These are phyloP conservation scores for Poteriospumella lacustris DNA, from an alignment of 108 stramenopile species.

Conservation along the genomic window DNA sequence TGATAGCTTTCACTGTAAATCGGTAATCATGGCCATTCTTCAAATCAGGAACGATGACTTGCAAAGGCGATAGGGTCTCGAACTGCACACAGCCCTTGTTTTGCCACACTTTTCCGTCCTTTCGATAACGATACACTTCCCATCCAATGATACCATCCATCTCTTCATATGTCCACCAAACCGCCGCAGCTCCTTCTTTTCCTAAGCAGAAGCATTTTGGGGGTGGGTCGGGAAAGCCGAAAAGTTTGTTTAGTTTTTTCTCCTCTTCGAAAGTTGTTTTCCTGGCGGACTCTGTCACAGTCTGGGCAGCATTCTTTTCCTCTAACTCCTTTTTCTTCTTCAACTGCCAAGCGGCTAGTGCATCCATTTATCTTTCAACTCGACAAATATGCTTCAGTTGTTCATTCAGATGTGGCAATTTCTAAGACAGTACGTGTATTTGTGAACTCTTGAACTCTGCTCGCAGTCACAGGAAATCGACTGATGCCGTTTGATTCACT, in stretches of 20 bases:
- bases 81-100: not conserved
- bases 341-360: constrained; percentile 1
- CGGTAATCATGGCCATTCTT: constrained; percentile 1
- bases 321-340: no score
- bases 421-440: no score
- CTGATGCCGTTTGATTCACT: no score
- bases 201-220: not conserved
- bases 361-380: not conserved
- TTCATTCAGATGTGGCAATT: not conserved
- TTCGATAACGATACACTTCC: constrained; percentile 21
- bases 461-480: not conserved
- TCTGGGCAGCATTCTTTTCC: no score
- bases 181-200: constrained; percentile 1
- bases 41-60: not conserved
- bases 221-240: constrained; percentile 10
- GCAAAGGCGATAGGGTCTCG: not conserved
- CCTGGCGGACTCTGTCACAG: no score
- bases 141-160: not conserved
- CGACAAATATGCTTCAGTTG: not conserved
- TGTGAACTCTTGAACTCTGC: no score
- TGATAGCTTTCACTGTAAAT: not conserved
- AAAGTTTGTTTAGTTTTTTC: not conserved
- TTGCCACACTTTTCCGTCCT: constrained; percentile 19
- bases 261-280: not conserved
- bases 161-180: constrained; percentile 24